Base-by-base conservation (phyloP, 2,329 filamentous ascomycete genomes). In the Phoma sp. region DNA sequence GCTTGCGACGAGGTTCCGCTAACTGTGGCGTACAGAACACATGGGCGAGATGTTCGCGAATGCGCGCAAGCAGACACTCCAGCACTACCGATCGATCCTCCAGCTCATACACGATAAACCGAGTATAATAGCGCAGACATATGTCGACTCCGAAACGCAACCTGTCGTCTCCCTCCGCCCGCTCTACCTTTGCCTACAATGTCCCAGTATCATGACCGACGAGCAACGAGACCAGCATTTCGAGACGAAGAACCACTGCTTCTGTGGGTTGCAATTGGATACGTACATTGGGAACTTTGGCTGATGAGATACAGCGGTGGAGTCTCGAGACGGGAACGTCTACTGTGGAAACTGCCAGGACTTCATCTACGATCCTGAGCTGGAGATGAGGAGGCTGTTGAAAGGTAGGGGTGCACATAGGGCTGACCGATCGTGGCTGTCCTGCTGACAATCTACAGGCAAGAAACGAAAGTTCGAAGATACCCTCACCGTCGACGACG, bases 261-360 rank as follows among this genome's bases (percentile, higher is more conserved):
- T 93, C 65, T 91, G 89, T 92, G 80, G 55, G 77, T 69, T 25
- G 9, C 34, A 37, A 7, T n/a, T 17, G 34, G 40, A 64, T 43
- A 46, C 53, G n/a, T 23, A 30, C 10, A 1, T 11, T 12, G 32
- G 20, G 10, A 28, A 7, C 26, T 25, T 32, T 23, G 36, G 61
- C 70, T 71, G 58, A 71, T 45, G 30, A n/a, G 42, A 18, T 29
- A 59, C 48, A 92, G 90, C 89, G 69, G 88, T 93, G 32, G 91
- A 95, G 68, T 93, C 90, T 20, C 82, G 87, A 53, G 88, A 84
- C 62, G 91, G 90, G 32, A 83, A 86, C 42, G 78, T 95, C 6
- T 93, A 89, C 75, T 95, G 91, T 73, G 88, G 92, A 61, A 87
- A 91, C 70, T 95, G 91, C 70, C 85, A 90, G 68, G 91, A 95